phyloP scores from a whole-genome alignment of 208 protist species.

The Acanthamoeba triangularis region DNA sequence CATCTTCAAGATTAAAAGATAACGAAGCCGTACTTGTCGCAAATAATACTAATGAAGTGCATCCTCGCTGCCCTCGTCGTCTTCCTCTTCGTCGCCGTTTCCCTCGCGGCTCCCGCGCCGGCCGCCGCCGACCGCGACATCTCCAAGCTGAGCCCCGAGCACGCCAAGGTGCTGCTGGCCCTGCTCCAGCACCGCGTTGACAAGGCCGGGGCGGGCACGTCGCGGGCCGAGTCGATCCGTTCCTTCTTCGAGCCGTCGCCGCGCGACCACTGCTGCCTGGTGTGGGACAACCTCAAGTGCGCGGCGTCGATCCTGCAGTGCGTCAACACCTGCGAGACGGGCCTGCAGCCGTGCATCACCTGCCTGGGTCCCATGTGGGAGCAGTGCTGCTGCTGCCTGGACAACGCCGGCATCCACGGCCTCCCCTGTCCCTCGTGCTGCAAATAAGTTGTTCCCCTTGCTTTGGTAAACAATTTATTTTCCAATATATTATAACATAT shows the following conservation, averaged over 20 bases:
- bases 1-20: too few relatives aligned
- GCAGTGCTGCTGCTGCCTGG: neutral
- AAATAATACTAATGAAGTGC: too few relatives aligned
- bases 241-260: neutral
- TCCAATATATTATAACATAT: too few relatives aligned
- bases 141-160: neutral
- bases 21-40: too few relatives aligned
- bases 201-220: neutral
- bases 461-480: too few relatives aligned
- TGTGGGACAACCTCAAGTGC: conserved; percentile 45
- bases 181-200: neutral
- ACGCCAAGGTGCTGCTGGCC: neutral
- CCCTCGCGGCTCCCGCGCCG: neutral
- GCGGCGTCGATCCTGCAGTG: neutral
- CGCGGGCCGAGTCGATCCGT: neutral
- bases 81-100: neutral
- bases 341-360: neutral
- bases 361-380: neutral
- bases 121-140: neutral
- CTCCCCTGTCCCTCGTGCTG: neutral
- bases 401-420: conserved; percentile 7
- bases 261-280: neutral
- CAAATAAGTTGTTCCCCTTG: neutral
- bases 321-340: neutral
- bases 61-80: too few relatives aligned